Evolutionary conservation across 2,329 filamentous ascomycete species (phyloP).

Genomic region (Aspergillus sp.): DNA sequence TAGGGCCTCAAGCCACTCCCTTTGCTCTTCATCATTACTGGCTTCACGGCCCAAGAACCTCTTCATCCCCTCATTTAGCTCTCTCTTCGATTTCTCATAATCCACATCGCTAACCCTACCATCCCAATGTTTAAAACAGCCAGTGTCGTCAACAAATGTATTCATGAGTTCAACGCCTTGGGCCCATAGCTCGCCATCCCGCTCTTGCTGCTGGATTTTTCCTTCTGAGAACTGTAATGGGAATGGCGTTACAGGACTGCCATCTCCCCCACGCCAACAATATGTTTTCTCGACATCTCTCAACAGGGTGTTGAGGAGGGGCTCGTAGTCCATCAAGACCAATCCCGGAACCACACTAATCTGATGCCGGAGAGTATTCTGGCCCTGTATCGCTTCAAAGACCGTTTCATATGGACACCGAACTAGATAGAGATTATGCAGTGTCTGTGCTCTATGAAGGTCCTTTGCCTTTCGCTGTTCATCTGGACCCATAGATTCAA

Average conservation of each 20-base stretch:
- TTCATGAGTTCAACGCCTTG: constrained; percentile 19
- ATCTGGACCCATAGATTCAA: constrained; percentile 12
- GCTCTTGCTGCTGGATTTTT: constrained; percentile 13
- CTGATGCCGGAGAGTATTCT: constrained; percentile 16
- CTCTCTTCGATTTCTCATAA: constrained; percentile 14
- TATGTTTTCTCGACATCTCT: constrained; percentile 14
- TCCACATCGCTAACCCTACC: constrained; percentile 15
- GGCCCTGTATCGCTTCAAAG: constrained; percentile 15
- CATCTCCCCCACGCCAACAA: constrained; percentile 5
- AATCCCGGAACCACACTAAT: constrained; percentile 17
- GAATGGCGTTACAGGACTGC: constrained; percentile 1
- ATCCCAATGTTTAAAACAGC: constrained; percentile 22
- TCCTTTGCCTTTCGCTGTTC: constrained; percentile 17
- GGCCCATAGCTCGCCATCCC: constrained; percentile 18
- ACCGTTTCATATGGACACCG: constrained; percentile 7
- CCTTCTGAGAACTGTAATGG: constrained; percentile 14
- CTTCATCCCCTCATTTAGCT: constrained; percentile 17
- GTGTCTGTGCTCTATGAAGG: constrained; percentile 15
- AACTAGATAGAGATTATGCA: constrained; percentile 19
- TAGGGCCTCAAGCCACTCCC: constrained; percentile 15
- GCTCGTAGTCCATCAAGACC: constrained; percentile 17
- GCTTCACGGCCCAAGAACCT: constrained; percentile 18
- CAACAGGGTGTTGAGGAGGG: constrained; percentile 11
- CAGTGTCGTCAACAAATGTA: constrained; percentile 15
- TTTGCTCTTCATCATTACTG: constrained; percentile 15